These are phyloP conservation scores for Fusarium coicis DNA, from an alignment of 2,329 filamentous ascomycete species.

Conservation along the genomic window DNA sequence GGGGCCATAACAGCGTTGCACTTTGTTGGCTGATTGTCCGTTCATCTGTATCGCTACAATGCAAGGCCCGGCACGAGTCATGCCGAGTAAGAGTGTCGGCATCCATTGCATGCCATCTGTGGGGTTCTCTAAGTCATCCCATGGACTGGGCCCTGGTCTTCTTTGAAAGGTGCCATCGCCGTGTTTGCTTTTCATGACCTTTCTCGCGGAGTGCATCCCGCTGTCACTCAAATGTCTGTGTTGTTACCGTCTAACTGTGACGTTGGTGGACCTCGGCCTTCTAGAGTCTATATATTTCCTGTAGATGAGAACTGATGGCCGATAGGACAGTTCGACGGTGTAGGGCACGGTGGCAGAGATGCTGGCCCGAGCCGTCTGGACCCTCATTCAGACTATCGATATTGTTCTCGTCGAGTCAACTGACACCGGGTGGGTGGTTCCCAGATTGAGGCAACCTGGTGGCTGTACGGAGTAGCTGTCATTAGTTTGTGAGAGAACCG, in stretches of 20 bases:
- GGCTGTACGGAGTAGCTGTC: neutral
- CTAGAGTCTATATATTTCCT: neutral
- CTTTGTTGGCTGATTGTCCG: neutral
- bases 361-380: slow-evolving; percentile 3
- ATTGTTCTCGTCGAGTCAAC: slow-evolving; percentile 4
- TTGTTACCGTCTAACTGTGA: neutral
- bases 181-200: slow-evolving; percentile 4
- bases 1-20: neutral
- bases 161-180: neutral
- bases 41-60: neutral
- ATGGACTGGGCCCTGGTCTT: neutral
- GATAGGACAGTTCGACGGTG: slow-evolving; percentile 2
- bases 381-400: slow-evolving; percentile 5
- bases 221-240: slow-evolving; percentile 2
- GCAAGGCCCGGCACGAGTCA: slow-evolving; percentile 5
- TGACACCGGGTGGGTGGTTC: neutral
- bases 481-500: neutral
- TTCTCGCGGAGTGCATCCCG: neutral
- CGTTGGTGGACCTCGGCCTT: neutral
- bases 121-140: neutral
- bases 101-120: neutral
- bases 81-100: neutral
- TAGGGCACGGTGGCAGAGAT: neutral
- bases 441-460: neutral
- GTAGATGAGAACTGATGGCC: neutral